phyloP scores from a whole-genome alignment of 495 filamentous ascomycete genomes.

The Neurospora tetraspora region DNA sequence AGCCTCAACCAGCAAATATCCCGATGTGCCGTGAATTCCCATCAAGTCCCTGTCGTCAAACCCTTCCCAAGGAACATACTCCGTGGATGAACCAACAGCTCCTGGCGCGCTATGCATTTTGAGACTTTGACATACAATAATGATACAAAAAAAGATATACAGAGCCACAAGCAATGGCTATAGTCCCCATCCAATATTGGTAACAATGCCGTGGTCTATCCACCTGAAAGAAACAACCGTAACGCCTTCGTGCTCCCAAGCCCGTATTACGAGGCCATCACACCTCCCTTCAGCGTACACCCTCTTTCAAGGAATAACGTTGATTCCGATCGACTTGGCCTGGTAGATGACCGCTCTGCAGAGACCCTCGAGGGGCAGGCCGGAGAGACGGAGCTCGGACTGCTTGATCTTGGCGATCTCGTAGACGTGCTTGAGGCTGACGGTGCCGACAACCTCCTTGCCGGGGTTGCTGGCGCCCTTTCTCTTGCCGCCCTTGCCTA shows the following conservation, averaged over 20 bases:
- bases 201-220: not conserved
- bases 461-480: constrained; percentile 70
- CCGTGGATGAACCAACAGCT: not conserved
- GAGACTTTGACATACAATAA: constrained; percentile 1
- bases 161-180: constrained; percentile 1
- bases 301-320: constrained; percentile 53
- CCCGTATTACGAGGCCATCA: not conserved
- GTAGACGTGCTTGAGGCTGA: constrained; percentile 92
- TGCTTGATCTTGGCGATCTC: constrained; percentile 98
- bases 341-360: constrained; percentile 79
- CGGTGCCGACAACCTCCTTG: constrained; percentile 66
- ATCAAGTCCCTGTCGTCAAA: not conserved
- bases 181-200: not conserved
- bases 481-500: constrained; percentile 64
- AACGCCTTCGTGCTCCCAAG: constrained; percentile 14
- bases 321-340: constrained; percentile 80
- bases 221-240: constrained; percentile 13
- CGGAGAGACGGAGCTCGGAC: constrained; percentile 68
- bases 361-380: constrained; percentile 68
- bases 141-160: constrained; percentile 4
- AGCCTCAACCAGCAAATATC: not conserved
- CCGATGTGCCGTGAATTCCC: not conserved
- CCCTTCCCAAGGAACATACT: not conserved
- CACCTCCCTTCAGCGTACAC: not conserved
- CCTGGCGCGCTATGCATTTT: not conserved